Evolutionary conservation across 176 grass and related monocot genomes (phyloP).

Genomic region (Carex myosuroides): DNA sequence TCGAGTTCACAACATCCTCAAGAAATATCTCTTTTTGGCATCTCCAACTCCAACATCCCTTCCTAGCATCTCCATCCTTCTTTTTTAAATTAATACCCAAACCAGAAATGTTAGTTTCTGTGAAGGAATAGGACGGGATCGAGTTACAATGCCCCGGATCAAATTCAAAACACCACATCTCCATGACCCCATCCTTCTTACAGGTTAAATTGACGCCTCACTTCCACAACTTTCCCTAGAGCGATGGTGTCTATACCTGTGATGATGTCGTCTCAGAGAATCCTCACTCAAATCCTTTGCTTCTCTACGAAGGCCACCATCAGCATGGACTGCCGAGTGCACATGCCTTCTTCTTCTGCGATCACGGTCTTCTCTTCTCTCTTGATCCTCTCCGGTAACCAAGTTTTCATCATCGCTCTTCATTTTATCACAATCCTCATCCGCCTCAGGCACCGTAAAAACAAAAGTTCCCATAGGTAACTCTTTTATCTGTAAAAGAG

Average conservation of each 20-base stretch:
- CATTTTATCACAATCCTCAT: background rate
- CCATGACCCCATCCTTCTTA: background rate
- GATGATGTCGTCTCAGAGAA: constrained; percentile 33
- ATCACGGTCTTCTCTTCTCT: constrained; percentile 2
- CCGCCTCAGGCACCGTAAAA: constrained; percentile 29
- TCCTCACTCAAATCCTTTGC: background rate
- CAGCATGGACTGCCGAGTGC: constrained; percentile 51
- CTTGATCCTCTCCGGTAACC: background rate
- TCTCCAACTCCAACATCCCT: no score
- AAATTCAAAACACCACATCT: no score
- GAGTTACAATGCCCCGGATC: no score
- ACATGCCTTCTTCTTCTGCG: constrained; percentile 31
- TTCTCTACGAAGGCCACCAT: constrained; percentile 34
- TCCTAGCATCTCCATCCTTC: no score
- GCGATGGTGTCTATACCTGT: constrained; percentile 26
- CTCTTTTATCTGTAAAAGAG: constrained; percentile 58
- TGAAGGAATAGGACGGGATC: no score
- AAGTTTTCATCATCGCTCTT: background rate
- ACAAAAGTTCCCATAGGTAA: constrained; percentile 62
- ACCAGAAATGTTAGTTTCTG: no score
- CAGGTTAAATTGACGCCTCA: constrained; percentile 1
- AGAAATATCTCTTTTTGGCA: no score
- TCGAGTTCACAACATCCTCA: no score
- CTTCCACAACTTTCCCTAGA: background rate
- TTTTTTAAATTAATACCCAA: no score